A percentile compares a stretch with the other conserved stretches of the same genome.
These are phyloP conservation scores for Solanum clarkiae DNA, from an alignment of 257 asterid species.

Conservation along the genomic window DNA sequence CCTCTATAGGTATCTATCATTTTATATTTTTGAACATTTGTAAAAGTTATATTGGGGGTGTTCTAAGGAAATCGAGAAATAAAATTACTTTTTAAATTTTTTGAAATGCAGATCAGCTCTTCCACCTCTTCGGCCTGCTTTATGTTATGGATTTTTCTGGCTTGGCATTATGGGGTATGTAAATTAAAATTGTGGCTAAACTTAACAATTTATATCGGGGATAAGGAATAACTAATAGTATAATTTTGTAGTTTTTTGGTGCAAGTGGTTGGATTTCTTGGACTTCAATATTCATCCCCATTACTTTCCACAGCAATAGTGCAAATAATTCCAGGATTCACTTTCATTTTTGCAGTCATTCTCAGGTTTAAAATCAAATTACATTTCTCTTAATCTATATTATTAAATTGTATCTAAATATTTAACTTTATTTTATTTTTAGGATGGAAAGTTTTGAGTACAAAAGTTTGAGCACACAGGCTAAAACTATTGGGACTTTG, in stretches of 20 bases:
- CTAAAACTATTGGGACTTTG: conserved; percentile 38
- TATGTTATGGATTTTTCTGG: conserved; percentile 40
- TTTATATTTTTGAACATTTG: too few species aligned
- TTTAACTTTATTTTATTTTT: background rate
- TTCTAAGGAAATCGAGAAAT: too few species aligned
- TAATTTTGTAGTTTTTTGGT: conserved; percentile 23
- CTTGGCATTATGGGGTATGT: conserved; percentile 58
- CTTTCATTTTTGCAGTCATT: conserved; percentile 42
- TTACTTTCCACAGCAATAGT: conserved; percentile 42
- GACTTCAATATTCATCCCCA: conserved; percentile 40
- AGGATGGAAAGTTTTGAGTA: conserved; percentile 44
- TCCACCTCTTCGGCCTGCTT: conserved; percentile 30
- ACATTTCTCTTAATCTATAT: background rate
- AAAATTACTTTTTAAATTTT: too few species aligned
- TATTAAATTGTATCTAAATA: background rate
- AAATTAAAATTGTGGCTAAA: background rate
- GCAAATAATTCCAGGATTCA: conserved; percentile 58
- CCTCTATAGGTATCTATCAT: conserved; percentile 6
- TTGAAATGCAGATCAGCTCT: conserved; percentile 22
- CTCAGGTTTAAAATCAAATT: conserved; percentile 25
- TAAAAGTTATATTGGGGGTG: too few species aligned
- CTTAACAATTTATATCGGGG: background rate
- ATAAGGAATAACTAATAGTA: background rate
- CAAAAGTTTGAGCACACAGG: conserved; percentile 26
- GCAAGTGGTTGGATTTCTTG: conserved; percentile 49